A percentile compares a stretch with the other conserved stretches of the same genome.
These are phyloP conservation scores for Lachnellula arida DNA, from an alignment of 2,329 filamentous ascomycete genomes.

Conservation along the genomic window DNA sequence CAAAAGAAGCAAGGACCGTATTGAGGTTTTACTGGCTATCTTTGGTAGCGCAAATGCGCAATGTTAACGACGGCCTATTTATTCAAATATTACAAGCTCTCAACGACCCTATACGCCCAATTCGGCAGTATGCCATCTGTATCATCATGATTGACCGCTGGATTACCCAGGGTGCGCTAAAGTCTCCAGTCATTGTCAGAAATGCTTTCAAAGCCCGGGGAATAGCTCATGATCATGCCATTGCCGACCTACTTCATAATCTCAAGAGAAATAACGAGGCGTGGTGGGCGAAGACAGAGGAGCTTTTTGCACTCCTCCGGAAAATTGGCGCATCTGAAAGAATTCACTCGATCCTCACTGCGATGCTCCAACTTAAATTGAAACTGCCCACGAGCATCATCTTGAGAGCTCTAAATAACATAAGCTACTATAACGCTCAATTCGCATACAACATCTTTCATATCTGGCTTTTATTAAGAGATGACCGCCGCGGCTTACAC, in stretches of 20 bases:
- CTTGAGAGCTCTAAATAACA: slow-evolving; percentile 8
- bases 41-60: slow-evolving; percentile 13
- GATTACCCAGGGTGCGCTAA: slow-evolving; percentile 15
- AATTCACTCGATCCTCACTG: slow-evolving; percentile 6
- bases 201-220: slow-evolving; percentile 11
- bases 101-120: background rate
- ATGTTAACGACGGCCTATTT: slow-evolving; percentile 8
- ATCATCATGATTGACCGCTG: slow-evolving; percentile 9
- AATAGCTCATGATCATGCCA: background rate
- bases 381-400: slow-evolving; percentile 11
- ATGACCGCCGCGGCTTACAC: slow-evolving; percentile 4
- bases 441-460: slow-evolving; percentile 10
- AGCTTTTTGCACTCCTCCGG: slow-evolving; percentile 10
- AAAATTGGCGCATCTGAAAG: slow-evolving; percentile 7
- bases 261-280: slow-evolving; percentile 13
- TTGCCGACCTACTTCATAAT: slow-evolving; percentile 8
- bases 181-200: slow-evolving; percentile 6
- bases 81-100: background rate
- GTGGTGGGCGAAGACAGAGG: slow-evolving; percentile 1
- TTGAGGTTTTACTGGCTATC: slow-evolving; percentile 16
- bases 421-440: slow-evolving; percentile 7
- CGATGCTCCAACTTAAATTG: slow-evolving; percentile 8
- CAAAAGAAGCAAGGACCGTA: background rate
- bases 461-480: slow-evolving; percentile 5
- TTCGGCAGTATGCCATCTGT: background rate